Evolutionary conservation across 257 asterid genomes (phyloP).

Genomic region (Solanum stenotomum): DNA sequence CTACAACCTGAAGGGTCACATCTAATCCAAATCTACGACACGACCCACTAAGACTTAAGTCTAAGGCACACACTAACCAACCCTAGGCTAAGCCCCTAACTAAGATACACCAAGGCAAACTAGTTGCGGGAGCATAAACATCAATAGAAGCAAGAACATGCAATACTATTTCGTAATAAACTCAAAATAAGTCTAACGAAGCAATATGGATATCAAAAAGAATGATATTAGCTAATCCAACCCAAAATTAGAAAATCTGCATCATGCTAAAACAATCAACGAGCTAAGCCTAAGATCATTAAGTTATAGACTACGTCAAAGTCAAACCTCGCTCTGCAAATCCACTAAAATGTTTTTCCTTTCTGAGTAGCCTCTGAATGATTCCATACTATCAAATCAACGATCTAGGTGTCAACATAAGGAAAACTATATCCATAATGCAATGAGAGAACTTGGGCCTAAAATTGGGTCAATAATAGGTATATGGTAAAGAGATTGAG

Average conservation of each 20-base stretch:
- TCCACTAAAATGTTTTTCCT: not conserved
- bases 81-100: not conserved
- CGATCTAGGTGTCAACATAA: not conserved
- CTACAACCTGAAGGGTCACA: not conserved
- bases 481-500: not conserved
- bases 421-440: not conserved
- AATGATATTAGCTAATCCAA: not conserved
- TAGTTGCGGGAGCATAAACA: not conserved
- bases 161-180: no score
- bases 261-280: not conserved
- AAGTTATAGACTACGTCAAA: not conserved
- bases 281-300: not conserved
- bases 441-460: not conserved
- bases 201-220: not conserved
- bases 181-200: not conserved
- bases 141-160: not conserved
- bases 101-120: not conserved
- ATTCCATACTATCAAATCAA: not conserved
- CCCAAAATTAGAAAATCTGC: not conserved
- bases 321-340: not conserved
- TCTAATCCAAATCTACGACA: not conserved
- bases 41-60: not conserved
- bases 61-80: not conserved
- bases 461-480: not conserved
- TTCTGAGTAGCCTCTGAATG: not conserved